Evolutionary conservation across 2,329 filamentous ascomycete species (phyloP), one percentile per base, ranked within the genome.

Genomic region (Fusarium sp.): DNA sequence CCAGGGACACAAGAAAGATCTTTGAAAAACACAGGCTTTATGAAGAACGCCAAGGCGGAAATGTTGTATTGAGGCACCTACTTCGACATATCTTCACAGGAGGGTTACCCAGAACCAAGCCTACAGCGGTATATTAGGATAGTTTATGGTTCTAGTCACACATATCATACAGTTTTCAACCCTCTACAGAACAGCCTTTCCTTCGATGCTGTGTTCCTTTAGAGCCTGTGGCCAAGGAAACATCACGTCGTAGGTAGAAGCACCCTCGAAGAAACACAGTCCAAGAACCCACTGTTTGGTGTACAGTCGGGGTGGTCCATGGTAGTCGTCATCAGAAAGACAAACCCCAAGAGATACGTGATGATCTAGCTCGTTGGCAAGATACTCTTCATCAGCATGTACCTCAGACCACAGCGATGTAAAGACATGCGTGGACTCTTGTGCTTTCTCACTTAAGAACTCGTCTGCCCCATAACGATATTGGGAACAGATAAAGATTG

Each of bases 201-300:
- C 19, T 19, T 11, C n/a, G 13, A 35, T 29, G 3, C 8, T 10
- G 13, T 13, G 7, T 3, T 26, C 5, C 0, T 7, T 19, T 9
- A 59, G n/a, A 1, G 24, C 8, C 1, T 8, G 8, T 1, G 70
- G 70, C 68, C 70, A 72, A 2, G 70, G 70, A 36, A 72, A 70
- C 0, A 70, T 12, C 4, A 70, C 66, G 3, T 64, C 24, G 10
- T 42, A 61, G 4, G 25, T 48, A 1, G 49, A 9, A 35, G 26
- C 55, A 4, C 54, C 47, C 1, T 49, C 32, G 29, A 70, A 72
- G 53, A 69, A 72, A 32, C 67, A 72, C 2, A 72, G 22, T 0
- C 70, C 70, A 12, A 64, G 55, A 38, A 70, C 31, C 70, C 70
- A 72, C 4, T 45, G 32, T 6, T 53, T 62, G 0, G 63, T 48